phyloP scores from a whole-genome alignment of 2,329 filamentous ascomycete species.

The Diaporthe velutina region DNA sequence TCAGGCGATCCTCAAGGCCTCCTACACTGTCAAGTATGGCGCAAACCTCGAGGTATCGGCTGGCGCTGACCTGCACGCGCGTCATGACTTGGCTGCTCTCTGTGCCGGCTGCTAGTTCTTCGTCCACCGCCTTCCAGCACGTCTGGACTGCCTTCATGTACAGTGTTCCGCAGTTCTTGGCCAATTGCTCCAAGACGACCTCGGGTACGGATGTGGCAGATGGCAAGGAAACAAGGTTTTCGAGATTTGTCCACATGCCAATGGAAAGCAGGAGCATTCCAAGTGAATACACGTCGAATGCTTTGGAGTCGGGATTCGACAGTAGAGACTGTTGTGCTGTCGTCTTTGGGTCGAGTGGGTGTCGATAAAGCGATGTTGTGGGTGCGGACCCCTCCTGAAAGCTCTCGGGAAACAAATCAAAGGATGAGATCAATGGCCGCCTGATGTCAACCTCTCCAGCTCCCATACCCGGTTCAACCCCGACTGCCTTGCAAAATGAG shows the following conservation, averaged over 20 bases:
- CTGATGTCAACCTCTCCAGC: conserved; percentile 71
- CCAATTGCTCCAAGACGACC: conserved; percentile 72
- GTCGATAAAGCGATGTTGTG: conserved; percentile 68
- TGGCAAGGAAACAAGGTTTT: conserved; percentile 61
- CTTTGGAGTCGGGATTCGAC: conserved; percentile 66
- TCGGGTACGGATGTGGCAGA: conserved; percentile 68
- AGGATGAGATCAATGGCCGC: conserved; percentile 78
- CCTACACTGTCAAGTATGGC: conserved; percentile 72
- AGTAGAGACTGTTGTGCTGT: conserved; percentile 61
- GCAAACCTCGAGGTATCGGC: conserved; percentile 72
- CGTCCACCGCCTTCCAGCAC: conserved; percentile 79
- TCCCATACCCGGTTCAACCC: conserved; percentile 54
- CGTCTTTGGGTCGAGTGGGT: conserved; percentile 72
- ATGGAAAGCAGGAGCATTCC: conserved; percentile 81
- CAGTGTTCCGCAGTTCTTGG: conserved; percentile 77
- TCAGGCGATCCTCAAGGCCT: conserved; percentile 66
- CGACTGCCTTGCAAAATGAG: conserved; percentile 69
- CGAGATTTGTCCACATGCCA: conserved; percentile 79
- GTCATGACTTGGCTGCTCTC: conserved; percentile 65
- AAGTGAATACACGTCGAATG: conserved; percentile 79
- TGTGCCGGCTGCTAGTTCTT: conserved; percentile 62
- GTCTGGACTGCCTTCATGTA: conserved; percentile 82
- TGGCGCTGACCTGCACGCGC: conserved; percentile 66
- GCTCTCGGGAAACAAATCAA: conserved; percentile 76
- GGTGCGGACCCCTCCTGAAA: conserved; percentile 49